Evolutionary conservation across 495 filamentous ascomycete species (phyloP).

Genomic region (Tuber magnatum): DNA sequence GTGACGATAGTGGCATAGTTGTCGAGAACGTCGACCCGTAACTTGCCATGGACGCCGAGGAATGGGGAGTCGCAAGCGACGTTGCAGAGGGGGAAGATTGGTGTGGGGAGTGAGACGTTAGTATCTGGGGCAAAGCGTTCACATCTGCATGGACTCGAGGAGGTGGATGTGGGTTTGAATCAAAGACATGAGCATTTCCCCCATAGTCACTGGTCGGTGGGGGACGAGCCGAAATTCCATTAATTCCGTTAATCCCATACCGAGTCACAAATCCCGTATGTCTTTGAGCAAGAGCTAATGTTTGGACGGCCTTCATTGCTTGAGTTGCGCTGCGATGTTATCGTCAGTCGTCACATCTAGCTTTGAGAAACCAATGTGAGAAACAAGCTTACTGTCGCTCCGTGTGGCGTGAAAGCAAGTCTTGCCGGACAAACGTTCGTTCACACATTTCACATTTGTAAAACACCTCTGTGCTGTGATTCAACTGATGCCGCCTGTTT

Average conservation of each 20-base stretch:
- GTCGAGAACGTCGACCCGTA: slow-evolving; percentile 35
- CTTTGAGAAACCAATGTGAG: slow-evolving; percentile 1
- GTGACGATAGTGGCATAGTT: slow-evolving; percentile 28
- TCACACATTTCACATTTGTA: slow-evolving; percentile 43
- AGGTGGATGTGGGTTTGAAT: slow-evolving; percentile 33
- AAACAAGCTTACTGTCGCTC: slow-evolving; percentile 38
- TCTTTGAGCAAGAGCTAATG: slow-evolving; percentile 35
- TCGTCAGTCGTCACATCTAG: slow-evolving; percentile 11
- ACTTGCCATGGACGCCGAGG: slow-evolving; percentile 28
- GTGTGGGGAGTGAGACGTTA: slow-evolving; percentile 34
- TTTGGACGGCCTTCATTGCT: slow-evolving; percentile 41
- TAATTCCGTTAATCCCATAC: slow-evolving; percentile 38
- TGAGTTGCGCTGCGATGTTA: slow-evolving; percentile 35
- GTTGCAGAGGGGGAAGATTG: slow-evolving; percentile 34
- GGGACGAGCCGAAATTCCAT: slow-evolving; percentile 32
- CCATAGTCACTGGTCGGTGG: slow-evolving; percentile 38
- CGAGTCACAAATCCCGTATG: slow-evolving; percentile 36
- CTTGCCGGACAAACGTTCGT: slow-evolving; percentile 41
- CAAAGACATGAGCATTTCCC: slow-evolving; percentile 40
- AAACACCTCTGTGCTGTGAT: slow-evolving; percentile 40
- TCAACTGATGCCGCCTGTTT: slow-evolving; percentile 40
- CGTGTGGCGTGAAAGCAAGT: slow-evolving; percentile 40
- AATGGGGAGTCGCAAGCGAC: slow-evolving; percentile 36
- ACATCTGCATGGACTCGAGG: slow-evolving; percentile 37
- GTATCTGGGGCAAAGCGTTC: slow-evolving; percentile 35